Evolutionary conservation across 2,329 filamentous ascomycete genomes (phyloP).

Genomic region (Colletotrichum aenigma): DNA sequence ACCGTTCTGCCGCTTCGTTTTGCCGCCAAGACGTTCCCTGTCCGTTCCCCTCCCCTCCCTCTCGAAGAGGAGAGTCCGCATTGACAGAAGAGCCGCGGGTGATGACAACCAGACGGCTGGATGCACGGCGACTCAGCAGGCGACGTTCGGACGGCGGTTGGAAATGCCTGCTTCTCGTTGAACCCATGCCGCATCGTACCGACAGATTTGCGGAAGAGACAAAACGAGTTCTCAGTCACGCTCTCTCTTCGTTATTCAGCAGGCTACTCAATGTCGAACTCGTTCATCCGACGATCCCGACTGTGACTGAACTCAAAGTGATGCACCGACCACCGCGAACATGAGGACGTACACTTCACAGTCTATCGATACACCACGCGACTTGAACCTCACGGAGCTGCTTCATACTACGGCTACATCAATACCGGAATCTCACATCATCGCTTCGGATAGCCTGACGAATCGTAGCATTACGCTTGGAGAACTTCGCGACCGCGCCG

Average conservation of each 20-base stretch:
- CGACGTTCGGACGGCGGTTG: background rate
- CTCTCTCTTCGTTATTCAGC: background rate
- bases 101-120: background rate
- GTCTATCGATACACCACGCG: slow-evolving; percentile 36
- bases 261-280: background rate
- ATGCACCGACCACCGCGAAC: background rate
- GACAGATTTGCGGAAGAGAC: background rate
- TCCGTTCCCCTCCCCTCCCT: background rate
- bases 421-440: slow-evolving; percentile 45
- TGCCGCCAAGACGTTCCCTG: background rate
- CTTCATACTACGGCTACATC: slow-evolving; percentile 39
- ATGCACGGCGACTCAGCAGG: background rate
- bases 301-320: background rate
- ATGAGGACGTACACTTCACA: slow-evolving; percentile 38
- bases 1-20: background rate
- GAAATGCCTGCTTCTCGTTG: background rate
- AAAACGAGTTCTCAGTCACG: background rate
- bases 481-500: slow-evolving; percentile 43
- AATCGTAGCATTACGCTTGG: slow-evolving; percentile 49
- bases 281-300: background rate
- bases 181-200: background rate
- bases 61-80: background rate
- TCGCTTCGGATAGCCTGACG: slow-evolving; percentile 46
- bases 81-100: background rate
- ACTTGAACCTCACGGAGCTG: slow-evolving; percentile 48